These are phyloP conservation scores for Cucurbita maxima DNA, from an alignment of 306 rosid species.

Conservation along the genomic window DNA sequence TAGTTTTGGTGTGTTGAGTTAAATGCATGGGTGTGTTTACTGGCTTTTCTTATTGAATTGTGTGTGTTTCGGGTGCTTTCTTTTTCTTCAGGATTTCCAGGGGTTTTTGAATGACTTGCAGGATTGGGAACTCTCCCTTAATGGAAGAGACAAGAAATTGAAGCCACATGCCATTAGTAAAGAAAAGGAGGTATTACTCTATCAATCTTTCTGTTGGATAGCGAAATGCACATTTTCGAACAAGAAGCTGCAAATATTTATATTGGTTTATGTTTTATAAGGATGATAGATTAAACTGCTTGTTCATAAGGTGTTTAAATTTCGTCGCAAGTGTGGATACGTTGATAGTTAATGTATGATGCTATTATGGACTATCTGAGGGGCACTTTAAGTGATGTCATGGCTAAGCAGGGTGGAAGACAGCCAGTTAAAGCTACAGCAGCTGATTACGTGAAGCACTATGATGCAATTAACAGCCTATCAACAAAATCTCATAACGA, in stretches of 20 bases:
- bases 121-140: conserved; percentile 81
- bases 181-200: conserved; percentile 40
- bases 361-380: conserved; percentile 8
- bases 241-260: not conserved
- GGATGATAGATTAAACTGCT: not conserved
- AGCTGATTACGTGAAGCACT: conserved; percentile 27
- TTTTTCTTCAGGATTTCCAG: conserved; percentile 61
- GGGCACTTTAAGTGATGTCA: conserved; percentile 22
- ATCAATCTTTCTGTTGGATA: not conserved
- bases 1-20: not conserved
- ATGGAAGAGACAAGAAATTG: conserved; percentile 37
- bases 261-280: not conserved
- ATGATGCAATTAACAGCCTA: conserved; percentile 22
- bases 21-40: not conserved
- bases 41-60: conserved; percentile 5
- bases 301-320: not conserved
- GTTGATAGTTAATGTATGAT: not conserved
- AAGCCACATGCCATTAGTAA: conserved; percentile 21
- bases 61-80: conserved; percentile 3
- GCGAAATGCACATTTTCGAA: not conserved
- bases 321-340: not conserved
- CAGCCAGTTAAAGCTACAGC: conserved; percentile 21
- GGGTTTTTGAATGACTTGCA: conserved; percentile 88
- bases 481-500: conserved; percentile 36
- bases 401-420: conserved; percentile 14